Conservation (phyloP, 2,329 filamentous ascomycete species). For the Coniochaeta sp. region DNA sequence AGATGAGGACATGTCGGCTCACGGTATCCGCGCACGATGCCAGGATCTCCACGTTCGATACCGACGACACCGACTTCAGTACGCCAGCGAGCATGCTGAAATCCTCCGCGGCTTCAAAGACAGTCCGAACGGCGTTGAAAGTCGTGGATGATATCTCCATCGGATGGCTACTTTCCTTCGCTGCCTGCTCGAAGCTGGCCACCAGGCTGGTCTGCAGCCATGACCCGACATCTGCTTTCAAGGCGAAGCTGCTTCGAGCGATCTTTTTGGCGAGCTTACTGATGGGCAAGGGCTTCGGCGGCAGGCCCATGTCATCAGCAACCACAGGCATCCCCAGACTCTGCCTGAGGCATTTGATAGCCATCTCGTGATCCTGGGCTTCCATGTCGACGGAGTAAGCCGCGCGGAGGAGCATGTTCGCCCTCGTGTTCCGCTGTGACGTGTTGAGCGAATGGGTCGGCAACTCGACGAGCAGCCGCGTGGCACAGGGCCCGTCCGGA, state of each 20-base stretch:
- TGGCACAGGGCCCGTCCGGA: slow-evolving; percentile 49
- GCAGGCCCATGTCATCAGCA: slow-evolving; percentile 23
- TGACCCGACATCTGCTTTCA: slow-evolving; percentile 44
- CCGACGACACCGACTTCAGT: slow-evolving; percentile 42
- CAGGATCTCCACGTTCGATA: slow-evolving; percentile 44
- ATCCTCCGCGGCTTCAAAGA: slow-evolving; percentile 71
- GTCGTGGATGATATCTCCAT: slow-evolving; percentile 42
- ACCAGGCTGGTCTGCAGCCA: slow-evolving; percentile 38
- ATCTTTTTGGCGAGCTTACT: slow-evolving; percentile 39
- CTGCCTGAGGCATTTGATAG: slow-evolving; percentile 40
- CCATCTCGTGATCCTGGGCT: slow-evolving; percentile 38
- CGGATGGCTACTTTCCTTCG: slow-evolving; percentile 26
- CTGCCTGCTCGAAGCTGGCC: slow-evolving; percentile 20
- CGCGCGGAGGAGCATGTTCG: slow-evolving; percentile 59
- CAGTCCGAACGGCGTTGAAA: slow-evolving; percentile 60
- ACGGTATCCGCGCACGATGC: slow-evolving; percentile 54
- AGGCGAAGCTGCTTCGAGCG: slow-evolving; percentile 39
- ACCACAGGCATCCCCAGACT: slow-evolving; percentile 38
- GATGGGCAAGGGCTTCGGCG: slow-evolving; percentile 32
- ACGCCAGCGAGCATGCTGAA: slow-evolving; percentile 71
- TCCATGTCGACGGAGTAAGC: slow-evolving; percentile 53
- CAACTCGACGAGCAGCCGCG: slow-evolving; percentile 64
- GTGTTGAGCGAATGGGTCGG: slow-evolving; percentile 52
- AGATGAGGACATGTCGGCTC: slow-evolving; percentile 50
- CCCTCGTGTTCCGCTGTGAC: slow-evolving; percentile 52